Evolutionary conservation across 345 rosid species (phyloP).

Genomic region (Combretum micranthum): DNA sequence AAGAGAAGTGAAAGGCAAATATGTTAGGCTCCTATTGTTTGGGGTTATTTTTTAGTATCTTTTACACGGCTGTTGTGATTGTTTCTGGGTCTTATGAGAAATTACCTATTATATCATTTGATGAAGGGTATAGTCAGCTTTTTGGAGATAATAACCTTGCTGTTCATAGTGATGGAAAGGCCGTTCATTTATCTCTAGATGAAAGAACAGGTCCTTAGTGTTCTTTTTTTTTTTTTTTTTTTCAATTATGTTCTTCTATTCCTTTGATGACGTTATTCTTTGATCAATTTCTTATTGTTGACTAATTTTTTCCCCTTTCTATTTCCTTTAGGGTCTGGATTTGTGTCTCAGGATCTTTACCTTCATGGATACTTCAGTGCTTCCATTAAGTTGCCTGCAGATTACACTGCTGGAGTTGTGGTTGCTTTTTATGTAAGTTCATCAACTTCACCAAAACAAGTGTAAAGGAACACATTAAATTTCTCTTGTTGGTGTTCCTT

Average conservation of each 20-base stretch:
- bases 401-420: constrained; percentile 97
- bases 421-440: constrained; percentile 92
- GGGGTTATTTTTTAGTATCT: constrained; percentile 26
- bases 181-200: constrained; percentile 75
- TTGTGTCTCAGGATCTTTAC: constrained; percentile 88
- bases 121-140: constrained; percentile 84
- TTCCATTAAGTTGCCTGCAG: constrained; percentile 85
- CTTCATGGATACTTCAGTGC: constrained; percentile 94
- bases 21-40: constrained; percentile 13
- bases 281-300: background rate
- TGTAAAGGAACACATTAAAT: too few relatives aligned
- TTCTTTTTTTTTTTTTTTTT: background rate
- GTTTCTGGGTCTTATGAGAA: constrained; percentile 47
- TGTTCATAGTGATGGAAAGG: constrained; percentile 67
- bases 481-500: too few relatives aligned
- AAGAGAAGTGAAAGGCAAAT: constrained; percentile 11
- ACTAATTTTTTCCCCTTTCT: background rate
- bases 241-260: background rate
- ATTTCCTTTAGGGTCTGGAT: constrained; percentile 77
- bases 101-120: constrained; percentile 61
- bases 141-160: constrained; percentile 81
- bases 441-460: background rate
- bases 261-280: background rate
- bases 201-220: constrained; percentile 95
- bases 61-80: constrained; percentile 25